A percentile compares a stretch with the other conserved stretches of the same genome.
Evolutionary conservation across 2,329 filamentous ascomycete species (phyloP).

Genomic region (Verticillium tricorpus): DNA sequence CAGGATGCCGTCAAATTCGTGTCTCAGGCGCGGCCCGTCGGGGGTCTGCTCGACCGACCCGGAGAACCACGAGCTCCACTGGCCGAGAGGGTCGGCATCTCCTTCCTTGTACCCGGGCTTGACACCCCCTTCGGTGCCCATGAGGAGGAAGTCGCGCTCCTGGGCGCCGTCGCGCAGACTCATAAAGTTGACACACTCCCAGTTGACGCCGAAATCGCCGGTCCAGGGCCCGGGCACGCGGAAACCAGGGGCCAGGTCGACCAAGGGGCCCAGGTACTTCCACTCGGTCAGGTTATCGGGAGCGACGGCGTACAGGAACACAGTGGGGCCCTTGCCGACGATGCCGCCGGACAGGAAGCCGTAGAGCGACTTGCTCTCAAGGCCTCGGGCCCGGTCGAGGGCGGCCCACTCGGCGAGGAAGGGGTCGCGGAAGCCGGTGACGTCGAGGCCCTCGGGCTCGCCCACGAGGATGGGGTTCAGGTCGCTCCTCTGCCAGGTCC

Average conservation of each 20-base stretch:
- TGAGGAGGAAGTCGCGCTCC: slow-evolving; percentile 35
- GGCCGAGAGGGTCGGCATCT: slow-evolving; percentile 2
- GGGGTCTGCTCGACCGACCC: slow-evolving; percentile 20
- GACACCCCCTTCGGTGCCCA: slow-evolving; percentile 38
- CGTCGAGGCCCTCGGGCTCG: slow-evolving; percentile 19
- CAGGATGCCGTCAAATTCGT: slow-evolving; percentile 37
- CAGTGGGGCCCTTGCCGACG: slow-evolving; percentile 31
- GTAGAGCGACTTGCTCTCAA: slow-evolving; percentile 26
- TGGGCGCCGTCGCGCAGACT: slow-evolving; percentile 27
- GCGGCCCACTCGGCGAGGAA: slow-evolving; percentile 24
- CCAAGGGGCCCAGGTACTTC: slow-evolving; percentile 38
- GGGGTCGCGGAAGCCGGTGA: slow-evolving; percentile 29
- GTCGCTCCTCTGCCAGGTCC: slow-evolving; percentile 25
- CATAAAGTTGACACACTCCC: slow-evolving; percentile 44
- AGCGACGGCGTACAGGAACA: slow-evolving; percentile 40
- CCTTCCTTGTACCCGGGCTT: slow-evolving; percentile 11
- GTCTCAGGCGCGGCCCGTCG: slow-evolving; percentile 20
- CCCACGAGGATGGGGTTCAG: slow-evolving; percentile 25
- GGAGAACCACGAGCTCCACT: slow-evolving; percentile 36
- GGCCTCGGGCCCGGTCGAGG: slow-evolving; percentile 16
- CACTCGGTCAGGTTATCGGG: slow-evolving; percentile 34
- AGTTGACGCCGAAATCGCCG: slow-evolving; percentile 45
- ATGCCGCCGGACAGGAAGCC: slow-evolving; percentile 46
- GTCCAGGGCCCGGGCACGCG: slow-evolving; percentile 36
- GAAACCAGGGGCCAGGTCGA: slow-evolving; percentile 32